Conservation (phyloP, 768 basidiomycete species). For the Lentinula boryana region DNA sequence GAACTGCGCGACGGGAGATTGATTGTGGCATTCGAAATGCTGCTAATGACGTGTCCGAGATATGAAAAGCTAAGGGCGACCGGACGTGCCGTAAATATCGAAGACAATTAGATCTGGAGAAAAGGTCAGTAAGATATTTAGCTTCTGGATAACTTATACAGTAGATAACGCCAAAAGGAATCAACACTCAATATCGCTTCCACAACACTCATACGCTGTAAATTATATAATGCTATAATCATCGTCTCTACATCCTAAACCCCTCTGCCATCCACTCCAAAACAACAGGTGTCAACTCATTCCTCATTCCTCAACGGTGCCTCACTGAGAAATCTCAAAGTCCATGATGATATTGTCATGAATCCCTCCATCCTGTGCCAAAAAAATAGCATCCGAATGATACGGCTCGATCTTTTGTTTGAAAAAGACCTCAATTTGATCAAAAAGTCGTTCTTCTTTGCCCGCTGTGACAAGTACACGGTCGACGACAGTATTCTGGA, state of each 20-base stretch:
- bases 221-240: too few relatives aligned
- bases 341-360: constrained; percentile 32
- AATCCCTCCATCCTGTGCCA: constrained; percentile 25
- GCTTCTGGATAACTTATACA: too few relatives aligned
- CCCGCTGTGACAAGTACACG: constrained; percentile 32
- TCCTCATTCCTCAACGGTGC: not conserved
- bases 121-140: too few relatives aligned
- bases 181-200: too few relatives aligned
- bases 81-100: too few relatives aligned
- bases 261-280: not conserved
- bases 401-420: not conserved
- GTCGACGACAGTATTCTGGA: constrained; percentile 21
- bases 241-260: not conserved
- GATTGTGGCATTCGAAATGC: too few relatives aligned
- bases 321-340: not conserved
- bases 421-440: constrained; percentile 19
- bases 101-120: too few relatives aligned
- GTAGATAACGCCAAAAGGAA: too few relatives aligned
- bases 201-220: too few relatives aligned
- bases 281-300: not conserved
- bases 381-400: constrained; percentile 16
- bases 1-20: too few relatives aligned
- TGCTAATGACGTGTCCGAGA: too few relatives aligned
- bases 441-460: constrained; percentile 25
- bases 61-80: too few relatives aligned